Evolutionary conservation across 2,329 filamentous ascomycete genomes (phyloP).

Genomic region (Tothia fuscella): DNA sequence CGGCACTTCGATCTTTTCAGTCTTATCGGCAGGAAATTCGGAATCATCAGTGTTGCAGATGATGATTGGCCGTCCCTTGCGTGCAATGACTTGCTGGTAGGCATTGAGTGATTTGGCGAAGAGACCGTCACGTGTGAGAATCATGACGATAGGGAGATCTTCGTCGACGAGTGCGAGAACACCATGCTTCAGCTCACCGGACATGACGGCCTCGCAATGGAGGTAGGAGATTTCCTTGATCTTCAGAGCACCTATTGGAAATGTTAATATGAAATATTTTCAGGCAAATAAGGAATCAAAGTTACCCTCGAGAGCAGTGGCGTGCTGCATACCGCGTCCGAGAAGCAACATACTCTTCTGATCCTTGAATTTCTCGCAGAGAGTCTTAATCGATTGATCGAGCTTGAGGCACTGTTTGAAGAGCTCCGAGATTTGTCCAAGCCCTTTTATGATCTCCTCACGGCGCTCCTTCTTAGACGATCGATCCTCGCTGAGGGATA

Average conservation of each 20-base stretch:
- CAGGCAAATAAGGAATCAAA: not conserved
- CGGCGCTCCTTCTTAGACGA: constrained; percentile 86
- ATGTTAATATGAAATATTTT: constrained; percentile 15
- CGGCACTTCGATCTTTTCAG: constrained; percentile 95
- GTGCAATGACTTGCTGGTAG: constrained; percentile 98
- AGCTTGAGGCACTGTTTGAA: constrained; percentile 87
- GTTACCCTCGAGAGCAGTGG: constrained; percentile 80
- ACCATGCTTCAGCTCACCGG: constrained; percentile 97
- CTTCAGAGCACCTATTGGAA: constrained; percentile 63
- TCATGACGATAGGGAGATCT: constrained; percentile 99
- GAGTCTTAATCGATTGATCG: constrained; percentile 85
- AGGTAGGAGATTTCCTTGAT: constrained; percentile 99
- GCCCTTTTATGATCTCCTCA: constrained; percentile 91
- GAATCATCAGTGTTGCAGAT: constrained; percentile 88
- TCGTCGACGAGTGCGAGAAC: constrained; percentile 95
- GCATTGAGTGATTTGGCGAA: constrained; percentile 99
- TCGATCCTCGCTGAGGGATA: constrained; percentile 92
- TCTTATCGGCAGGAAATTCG: constrained; percentile 79
- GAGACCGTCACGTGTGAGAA: constrained; percentile 87
- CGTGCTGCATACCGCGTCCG: constrained; percentile 91
- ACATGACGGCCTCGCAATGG: constrained; percentile 99
- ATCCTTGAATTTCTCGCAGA: constrained; percentile 90
- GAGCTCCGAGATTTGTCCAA: constrained; percentile 76
- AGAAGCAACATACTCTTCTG: constrained; percentile 93
- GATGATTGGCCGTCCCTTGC: constrained; percentile 90